Evolutionary conservation across 768 basidiomycete species (phyloP), one percentile per base, ranked within the genome.

Genomic region (Scleroderma bovista): DNA sequence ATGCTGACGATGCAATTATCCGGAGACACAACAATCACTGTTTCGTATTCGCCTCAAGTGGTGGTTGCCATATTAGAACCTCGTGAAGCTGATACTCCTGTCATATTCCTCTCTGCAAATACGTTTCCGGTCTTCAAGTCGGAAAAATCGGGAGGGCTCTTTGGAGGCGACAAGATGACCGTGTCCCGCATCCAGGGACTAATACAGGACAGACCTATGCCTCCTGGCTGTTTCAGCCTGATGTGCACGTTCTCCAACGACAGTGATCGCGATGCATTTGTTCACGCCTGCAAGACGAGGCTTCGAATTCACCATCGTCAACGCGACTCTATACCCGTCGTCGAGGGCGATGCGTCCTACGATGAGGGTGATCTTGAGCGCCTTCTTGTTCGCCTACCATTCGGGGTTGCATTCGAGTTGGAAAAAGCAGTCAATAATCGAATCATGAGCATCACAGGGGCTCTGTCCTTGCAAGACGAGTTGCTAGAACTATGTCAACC

Each of bases 351-450:
- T 29, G 33, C 57, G 11, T 8, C 52, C 9, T 34, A 16, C 20
- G 23, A 42, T 13, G 32, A 32, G 20, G 44, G 11, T 31, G 19
- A 12, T 32, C 52, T 73, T 17, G 53, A 63, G 19, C 43, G 29
- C 1, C 45, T 66, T 41, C 57, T 74, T 34, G 17, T 39, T 2
- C 46, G 52, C 1, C 40, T 73, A 5, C 58, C 62, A 4, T 72
- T 72, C 39, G 56, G 59, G 29, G 59, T 73, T 15, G 72, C 67
- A 13, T 73, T 72, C 41, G 69, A 71, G 44, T 55, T 69, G 6
- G 69, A 73, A 24, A 73, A 72, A 46, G 69, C 70, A 0, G 43
- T 70, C n/a, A 50, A 53, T 32, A 63, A 57, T 40, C 60, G 59
- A 43, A 52, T 64, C 11, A 55, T 73, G 11, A 64, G 53, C 31